Evolutionary conservation across 2,329 filamentous ascomycete species (phyloP), one percentile per base, ranked within the genome.

Genomic region (Pseudodiploospora longispora): DNA sequence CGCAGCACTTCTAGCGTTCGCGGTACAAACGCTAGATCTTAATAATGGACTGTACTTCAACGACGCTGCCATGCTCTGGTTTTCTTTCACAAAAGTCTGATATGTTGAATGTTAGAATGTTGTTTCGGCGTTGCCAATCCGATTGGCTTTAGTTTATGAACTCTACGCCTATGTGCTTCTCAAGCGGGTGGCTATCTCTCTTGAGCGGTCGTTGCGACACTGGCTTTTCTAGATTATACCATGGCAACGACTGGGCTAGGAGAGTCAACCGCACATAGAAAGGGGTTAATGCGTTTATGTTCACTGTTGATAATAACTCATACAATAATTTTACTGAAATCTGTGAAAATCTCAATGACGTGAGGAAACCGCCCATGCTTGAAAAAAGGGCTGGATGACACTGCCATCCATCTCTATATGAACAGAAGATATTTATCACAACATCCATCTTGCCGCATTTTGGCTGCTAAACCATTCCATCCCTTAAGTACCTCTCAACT

Each of bases 1-100:
- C 41, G 44, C 40, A 38, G 40, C 41, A 42, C 30, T 34, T 39
- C 34, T 43, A 37, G 30, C 40, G 47, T 43, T 44, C 42, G 43
- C 44, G 53, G 55, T 57, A 55, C 58, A 63, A 55, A 63, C 54
- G 58, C 57, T 66, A 66, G 62, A 64, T 64, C 62, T 66, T 67
- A 67, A 66, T 67, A 67, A 67, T 67, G 59, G 62, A 65, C 53
- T 66, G 60, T 59, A 61, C 63, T 64, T 57, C 44, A 43, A 46
- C 12, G 46, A 44, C 31, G 46, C 43, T 42, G 46, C 46, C 46
- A 47, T 39, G 46, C 43, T 46, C 40, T 32, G 35, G 32, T 42
- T 33, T 30, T 46, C 36, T 29, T 38, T 38, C 34, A 36, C 36
- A 6, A 43, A 32, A 38, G 41, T 36, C 46, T 40, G 28, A 43